Base-by-base conservation (phyloP, 140 eudicot species). In the Ambrosia hybrid region DNA sequence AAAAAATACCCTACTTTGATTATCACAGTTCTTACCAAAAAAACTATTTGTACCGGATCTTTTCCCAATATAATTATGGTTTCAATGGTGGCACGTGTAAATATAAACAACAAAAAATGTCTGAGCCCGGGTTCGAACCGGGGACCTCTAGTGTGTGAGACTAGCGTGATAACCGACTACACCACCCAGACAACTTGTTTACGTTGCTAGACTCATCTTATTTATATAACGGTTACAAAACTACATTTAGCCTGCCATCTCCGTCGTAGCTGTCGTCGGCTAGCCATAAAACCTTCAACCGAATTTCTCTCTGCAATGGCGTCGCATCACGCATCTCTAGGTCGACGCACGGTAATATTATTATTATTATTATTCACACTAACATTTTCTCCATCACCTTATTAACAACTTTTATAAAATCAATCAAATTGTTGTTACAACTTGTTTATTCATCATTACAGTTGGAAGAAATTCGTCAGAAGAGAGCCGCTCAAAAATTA, bases 51-150 rank as follows among this genome's bases (percentile, higher is more conserved):
- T n/a, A n/a, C n/a, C n/a, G n/a, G n/a, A n/a, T n/a, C n/a, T n/a
- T n/a, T n/a, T n/a, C n/a, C n/a, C n/a, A 21, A 21, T 21, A 21
- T 21, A 21, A 21, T 21, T 0, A 21, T 21, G 26, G 26, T 21
- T 21, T 21, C 26, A 21, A 21, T 21, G 26, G 26, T 21, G 26
- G 1, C 26, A 21, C 26, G 1, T 21, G 26, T n/a, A n/a, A n/a
- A 41, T 1, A 95, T 85, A 12, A 6, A 34, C 13, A 61, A 12
- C 0, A 5, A 46, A 26, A 6, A 0, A 3, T 92, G 97, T 87
- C 97, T 90, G 91, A 90, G 97, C 99, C 99, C 99, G 89, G 98
- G 97, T 90, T 90, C 97, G 98, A 93, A 90, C 97, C 91, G 97
- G 99, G 96, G 97, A 88, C 96, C 99, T 94, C 94, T 90, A 88